Evolutionary conservation across 139 green algal genomes (phyloP), one percentile per base, ranked within the genome.

Genomic region (Chlorella ohadii): DNA sequence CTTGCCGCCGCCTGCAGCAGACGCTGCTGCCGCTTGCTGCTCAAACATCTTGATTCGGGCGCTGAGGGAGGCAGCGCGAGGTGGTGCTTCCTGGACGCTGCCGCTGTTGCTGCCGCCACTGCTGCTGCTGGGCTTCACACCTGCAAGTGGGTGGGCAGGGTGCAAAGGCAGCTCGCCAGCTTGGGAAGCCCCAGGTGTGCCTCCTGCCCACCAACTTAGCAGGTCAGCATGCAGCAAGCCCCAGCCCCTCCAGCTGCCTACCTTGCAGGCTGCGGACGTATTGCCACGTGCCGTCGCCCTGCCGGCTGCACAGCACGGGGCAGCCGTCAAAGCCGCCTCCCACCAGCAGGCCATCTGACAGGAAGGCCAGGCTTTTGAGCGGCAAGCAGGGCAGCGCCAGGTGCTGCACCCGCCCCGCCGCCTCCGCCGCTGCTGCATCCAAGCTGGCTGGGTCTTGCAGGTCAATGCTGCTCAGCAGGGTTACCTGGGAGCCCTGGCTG

Each of bases 11-110:
- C 23, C 38, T 61, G 38, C 38, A 39, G 59, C 77, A 23, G 57
- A 41, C 28, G 55, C 55, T 13, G 76, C 76, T 3, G 79, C 79
- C 15, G 67, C 79, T 16, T 84, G 79, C 47, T 39, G 16, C 67
- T 84, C 79, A 78, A 84, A 84, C 33, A 84, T 44, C 33, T 84
- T 78, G 15, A 84, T 78, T 11, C 79, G 66, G 4, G 47, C 79
- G 12, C 33, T 57, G 27, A 84, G 67, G 2, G 78, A 84, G 17
- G 63, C 33, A 70, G 27, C 78, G 67, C 15, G 78, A 67, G n/a
- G 63, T 34, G n/a, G 59, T 15, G 61, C 17, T 16, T 3, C 27
- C 38, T 25, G 38, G 16, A 3, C 27, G 17, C 44, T 55, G 79
- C 9, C 33, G n/a, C 4, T 39, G 47, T 16, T 47, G 36, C 12